Conservation (phyloP, 352 stramenopile species). For the Nothophytophthora sp. region DNA sequence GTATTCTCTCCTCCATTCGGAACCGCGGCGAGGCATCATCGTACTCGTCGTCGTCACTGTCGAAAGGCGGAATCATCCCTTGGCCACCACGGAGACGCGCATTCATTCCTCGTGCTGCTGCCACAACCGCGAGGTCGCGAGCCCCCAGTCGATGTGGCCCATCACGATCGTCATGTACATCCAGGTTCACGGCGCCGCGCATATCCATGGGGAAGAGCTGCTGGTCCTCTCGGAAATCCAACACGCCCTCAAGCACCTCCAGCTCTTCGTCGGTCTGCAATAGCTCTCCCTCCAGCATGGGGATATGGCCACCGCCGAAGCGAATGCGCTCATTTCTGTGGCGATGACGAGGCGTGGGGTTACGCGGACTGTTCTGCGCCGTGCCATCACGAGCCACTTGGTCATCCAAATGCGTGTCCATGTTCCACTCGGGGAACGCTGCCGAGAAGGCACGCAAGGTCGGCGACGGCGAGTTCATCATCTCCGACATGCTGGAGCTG, state of each 20-base stretch:
- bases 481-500: constrained; percentile 31
- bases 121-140: constrained; percentile 26
- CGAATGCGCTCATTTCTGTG: constrained; percentile 52
- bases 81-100: constrained; percentile 18
- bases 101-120: constrained; percentile 20
- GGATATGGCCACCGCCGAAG: constrained; percentile 36
- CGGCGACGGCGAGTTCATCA: constrained; percentile 42
- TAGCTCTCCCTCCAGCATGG: constrained; percentile 60
- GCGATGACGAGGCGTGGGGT: constrained; percentile 25
- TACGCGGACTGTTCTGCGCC: constrained; percentile 39
- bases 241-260: constrained; percentile 64
- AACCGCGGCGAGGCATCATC: constrained; percentile 46
- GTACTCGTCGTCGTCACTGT: constrained; percentile 56
- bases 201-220: constrained; percentile 58
- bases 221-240: constrained; percentile 67
- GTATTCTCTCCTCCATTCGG: constrained; percentile 41
- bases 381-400: constrained; percentile 44
- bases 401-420: constrained; percentile 55
- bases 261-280: constrained; percentile 70
- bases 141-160: constrained; percentile 24
- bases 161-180: constrained; percentile 30
- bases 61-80: too few relatives aligned
- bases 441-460: constrained; percentile 57
- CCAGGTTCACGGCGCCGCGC: constrained; percentile 40
- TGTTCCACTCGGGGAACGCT: constrained; percentile 75